phyloP scores from a whole-genome alignment of 2,329 filamentous ascomycete genomes.

The Claviceps sp. region DNA sequence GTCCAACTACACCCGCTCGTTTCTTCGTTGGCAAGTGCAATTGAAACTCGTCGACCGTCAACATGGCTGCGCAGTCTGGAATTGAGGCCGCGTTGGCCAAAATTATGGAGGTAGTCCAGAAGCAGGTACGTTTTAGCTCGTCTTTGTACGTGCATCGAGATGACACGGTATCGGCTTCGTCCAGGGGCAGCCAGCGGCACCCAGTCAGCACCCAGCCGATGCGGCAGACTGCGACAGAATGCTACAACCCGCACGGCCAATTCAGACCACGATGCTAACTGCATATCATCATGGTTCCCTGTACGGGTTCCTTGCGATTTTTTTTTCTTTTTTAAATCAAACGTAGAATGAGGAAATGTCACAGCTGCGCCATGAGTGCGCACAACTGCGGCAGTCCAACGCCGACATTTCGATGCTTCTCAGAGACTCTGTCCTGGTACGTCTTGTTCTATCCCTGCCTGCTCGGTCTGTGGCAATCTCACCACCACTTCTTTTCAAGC shows the following conservation, averaged over 20 bases:
- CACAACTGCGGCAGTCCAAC: constrained; percentile 13
- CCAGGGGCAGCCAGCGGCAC: background rate
- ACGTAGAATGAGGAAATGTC: constrained; percentile 12
- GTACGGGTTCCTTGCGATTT: background rate
- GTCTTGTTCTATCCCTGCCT: background rate
- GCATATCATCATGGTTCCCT: background rate
- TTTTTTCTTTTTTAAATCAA: background rate
- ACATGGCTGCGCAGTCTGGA: constrained; percentile 8
- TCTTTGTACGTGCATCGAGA: background rate
- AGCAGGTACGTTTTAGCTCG: constrained; percentile 9
- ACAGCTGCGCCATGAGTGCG: constrained; percentile 12
- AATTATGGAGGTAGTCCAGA: constrained; percentile 12
- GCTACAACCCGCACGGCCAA: background rate
- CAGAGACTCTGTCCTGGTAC: constrained; percentile 10
- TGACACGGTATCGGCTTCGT: constrained; percentile 3
- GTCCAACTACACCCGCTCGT: background rate
- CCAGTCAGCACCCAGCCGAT: background rate
- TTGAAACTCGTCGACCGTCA: background rate
- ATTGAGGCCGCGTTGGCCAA: constrained; percentile 11
- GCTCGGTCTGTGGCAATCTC: background rate
- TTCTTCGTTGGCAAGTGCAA: background rate
- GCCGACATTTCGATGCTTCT: constrained; percentile 12
- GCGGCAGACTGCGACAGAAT: background rate
- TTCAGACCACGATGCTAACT: background rate
- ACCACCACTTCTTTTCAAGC: background rate